Evolutionary conservation across 73 alveolate genomes (phyloP), one percentile per base, ranked within the genome.

Genomic region (Blepharisma stoltei): DNA sequence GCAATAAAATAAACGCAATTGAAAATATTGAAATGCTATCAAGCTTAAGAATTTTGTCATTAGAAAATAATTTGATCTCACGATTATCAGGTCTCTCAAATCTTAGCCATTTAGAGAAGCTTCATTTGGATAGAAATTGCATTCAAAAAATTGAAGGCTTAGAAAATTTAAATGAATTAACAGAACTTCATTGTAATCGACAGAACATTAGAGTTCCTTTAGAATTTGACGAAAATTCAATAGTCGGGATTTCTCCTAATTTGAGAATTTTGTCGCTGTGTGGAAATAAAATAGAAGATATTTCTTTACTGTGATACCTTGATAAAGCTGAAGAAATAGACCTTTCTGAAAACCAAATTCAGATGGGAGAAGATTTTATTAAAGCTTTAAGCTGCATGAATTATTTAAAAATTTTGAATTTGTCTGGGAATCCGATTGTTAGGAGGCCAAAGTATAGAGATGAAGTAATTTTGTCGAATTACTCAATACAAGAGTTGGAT

Each of bases 391-490:
- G 73, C 23, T 60, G 73, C 23, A 14, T 60, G 37, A 60, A 25
- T 8, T 60, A 60, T 60, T 38, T 60, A 14, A 11, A n/a, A 25
- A 60, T 14, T 14, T 38, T 60, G 14, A 60, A 60, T 14, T 38
- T 60, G 38, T n/a, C 46, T 14, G 73, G 73, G 18, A 60, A 60
- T 25, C 73, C 73, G 14, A 38, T 60, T 14, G 2, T 38, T 38
- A 60, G 23, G 5, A n/a, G 73, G 23, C 73, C 38, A 11, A 60
- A 60, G 23, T 60, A 60, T 25, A 14, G 73, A 60, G 73, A 60
- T 25, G 73, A 60, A 38, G 23, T 60, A 38, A 60, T 60, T 9
- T 38, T 60, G 18, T 60, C 46, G 2, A 60, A 38, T 25, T 9
- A 60, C 46, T 14, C 14, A 14, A 8, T 60, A 20, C 73, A 60